Percentiles rank a stretch among this genome's conserved stretches.
Conservation (phyloP, 768 basidiomycete genomes). For the Kwoniella sp. region DNA sequence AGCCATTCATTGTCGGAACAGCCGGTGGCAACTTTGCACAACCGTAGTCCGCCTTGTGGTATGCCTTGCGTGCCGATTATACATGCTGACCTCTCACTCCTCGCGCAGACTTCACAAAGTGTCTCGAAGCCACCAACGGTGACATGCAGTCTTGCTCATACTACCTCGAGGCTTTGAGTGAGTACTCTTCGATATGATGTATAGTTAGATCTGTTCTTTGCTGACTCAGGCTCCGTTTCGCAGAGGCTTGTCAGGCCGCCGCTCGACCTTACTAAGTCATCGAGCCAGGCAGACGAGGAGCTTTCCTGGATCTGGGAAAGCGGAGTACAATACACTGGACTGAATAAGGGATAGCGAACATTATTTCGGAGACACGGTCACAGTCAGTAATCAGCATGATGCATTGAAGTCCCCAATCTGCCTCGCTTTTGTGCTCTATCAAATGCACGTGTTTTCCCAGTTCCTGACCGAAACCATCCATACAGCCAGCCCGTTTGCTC, state of each 20-base stretch:
- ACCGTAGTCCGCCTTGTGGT: no score
- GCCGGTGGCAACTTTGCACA: not conserved
- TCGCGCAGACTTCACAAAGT: constrained; percentile 55
- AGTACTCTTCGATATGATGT: constrained; percentile 20
- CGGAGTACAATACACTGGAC: no score
- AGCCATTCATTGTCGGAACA: not conserved
- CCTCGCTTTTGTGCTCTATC: no score
- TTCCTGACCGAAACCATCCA: no score
- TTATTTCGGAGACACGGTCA: no score
- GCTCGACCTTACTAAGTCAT: constrained; percentile 53
- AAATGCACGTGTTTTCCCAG: no score
- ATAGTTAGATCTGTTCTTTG: constrained; percentile 9
- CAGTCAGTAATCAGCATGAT: no score
- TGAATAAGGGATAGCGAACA: no score
- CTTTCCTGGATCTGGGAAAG: not conserved
- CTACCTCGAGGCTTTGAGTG: constrained; percentile 55
- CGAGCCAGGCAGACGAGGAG: not conserved
- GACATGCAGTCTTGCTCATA: constrained; percentile 54
- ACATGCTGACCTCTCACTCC: no score
- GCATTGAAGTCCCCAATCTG: no score
- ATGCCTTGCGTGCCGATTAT: no score
- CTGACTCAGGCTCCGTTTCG: constrained; percentile 22
- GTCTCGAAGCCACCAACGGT: constrained; percentile 54
- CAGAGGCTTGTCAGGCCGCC: constrained; percentile 56
- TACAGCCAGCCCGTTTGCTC: no score